Percentiles rank a stretch among this genome's conserved stretches.
Evolutionary conservation across 768 basidiomycete genomes (phyloP).

Genomic region (Russula dissimulans): DNA sequence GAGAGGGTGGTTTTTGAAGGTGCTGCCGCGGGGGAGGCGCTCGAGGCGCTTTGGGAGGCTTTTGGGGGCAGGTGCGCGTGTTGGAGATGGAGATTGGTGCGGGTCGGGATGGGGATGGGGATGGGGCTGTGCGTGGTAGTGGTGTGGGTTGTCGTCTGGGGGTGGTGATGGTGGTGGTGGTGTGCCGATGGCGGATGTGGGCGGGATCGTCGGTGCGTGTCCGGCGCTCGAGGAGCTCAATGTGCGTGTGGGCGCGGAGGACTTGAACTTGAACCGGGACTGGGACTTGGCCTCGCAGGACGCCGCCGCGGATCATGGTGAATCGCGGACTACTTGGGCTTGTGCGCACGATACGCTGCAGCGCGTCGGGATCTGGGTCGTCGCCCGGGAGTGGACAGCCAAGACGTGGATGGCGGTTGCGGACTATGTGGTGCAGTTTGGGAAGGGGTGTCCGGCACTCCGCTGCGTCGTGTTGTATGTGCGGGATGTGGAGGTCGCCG

Average conservation of each 20-base stretch:
- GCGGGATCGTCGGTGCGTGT: constrained; percentile 1
- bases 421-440: neutral
- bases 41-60: constrained; percentile 10
- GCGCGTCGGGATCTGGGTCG: constrained; percentile 7
- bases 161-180: neutral
- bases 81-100: neutral
- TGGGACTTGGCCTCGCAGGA: neutral
- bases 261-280: neutral
- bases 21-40: neutral
- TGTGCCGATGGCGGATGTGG: neutral
- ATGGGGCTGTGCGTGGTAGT: too few species aligned
- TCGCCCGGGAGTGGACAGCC: neutral
- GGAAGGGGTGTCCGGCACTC: constrained; percentile 2
- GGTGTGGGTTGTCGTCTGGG: neutral
- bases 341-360: constrained; percentile 1
- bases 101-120: too few species aligned
- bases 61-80: neutral
- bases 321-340: neutral
- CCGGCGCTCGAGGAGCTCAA: constrained; percentile 11
- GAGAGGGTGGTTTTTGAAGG: constrained; percentile 6
- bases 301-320: neutral
- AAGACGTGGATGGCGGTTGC: neutral
- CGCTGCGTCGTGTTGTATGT: neutral
- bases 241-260: neutral
- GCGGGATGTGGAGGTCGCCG: neutral